Base-by-base conservation (phyloP, 2,329 filamentous ascomycete species). In the Scortechinia acanthostroma region DNA sequence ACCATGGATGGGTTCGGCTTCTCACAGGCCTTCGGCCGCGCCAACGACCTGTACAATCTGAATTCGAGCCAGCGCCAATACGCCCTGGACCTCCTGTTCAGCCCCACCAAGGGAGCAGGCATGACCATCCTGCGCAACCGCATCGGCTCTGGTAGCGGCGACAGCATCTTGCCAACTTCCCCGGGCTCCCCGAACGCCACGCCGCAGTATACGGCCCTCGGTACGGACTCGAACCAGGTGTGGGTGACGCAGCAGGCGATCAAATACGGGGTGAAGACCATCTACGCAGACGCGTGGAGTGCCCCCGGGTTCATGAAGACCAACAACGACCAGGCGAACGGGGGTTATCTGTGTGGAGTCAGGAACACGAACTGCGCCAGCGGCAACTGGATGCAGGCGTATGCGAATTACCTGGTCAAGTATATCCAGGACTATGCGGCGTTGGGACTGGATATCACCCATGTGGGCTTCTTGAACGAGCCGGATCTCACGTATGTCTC, bases 251-350 rank as follows among this genome's bases (percentile, higher is more conserved):
- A n/a, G n/a, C n/a, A n/a, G n/a, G n/a, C 3, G 53, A 59, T 20
- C 50, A 51, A 21, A 4, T 61, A 61, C 49, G 69, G 68, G 1
- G 61, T 72, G 1, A 59, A 58, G 4, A 64, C 58, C 2, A 64
- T 74, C 48, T 73, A 73, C 48, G 68, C 66, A 1, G 65, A 75
- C 55, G 69, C 71, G 0, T 75, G 71, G 71, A 68, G 63, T 47
- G 70, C 70, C 0, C 70, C 69, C 0, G 68, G 67, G 0, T 74
- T 65, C 51, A 74, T 75, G 71, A 73, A 74, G 60, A 72, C 64
- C 3, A 73, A 72, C 45, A 54, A 55, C 2, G 58, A 65, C 43
- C 64, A 73, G 42, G 58, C 55, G 25, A 61, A 68, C 47, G 66
- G 69, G 2, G 69, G 70, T 2, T 65, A 60, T 42, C 54, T 74